Conservation (phyloP, 2,329 filamentous ascomycete genomes). For the Cercospora sp. region DNA sequence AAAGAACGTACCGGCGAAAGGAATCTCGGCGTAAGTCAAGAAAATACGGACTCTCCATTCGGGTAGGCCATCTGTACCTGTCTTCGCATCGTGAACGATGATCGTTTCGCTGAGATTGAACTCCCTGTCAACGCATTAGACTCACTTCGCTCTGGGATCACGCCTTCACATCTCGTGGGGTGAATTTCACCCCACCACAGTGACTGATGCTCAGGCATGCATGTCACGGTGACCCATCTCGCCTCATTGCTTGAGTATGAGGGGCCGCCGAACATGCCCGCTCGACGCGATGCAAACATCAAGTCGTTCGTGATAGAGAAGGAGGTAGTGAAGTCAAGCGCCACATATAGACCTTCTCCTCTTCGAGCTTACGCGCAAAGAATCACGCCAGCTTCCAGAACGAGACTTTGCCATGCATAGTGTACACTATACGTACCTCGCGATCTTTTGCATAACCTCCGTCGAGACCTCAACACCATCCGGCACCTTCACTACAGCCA, state of each 20-base stretch:
- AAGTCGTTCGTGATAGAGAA: background rate
- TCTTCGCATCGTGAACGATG: conserved; percentile 49
- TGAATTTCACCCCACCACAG: no score
- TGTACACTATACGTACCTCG: conserved; percentile 32
- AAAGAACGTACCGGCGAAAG: conserved; percentile 48
- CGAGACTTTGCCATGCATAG: background rate
- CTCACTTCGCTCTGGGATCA: background rate
- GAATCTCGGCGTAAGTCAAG: conserved; percentile 52
- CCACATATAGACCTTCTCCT: background rate
- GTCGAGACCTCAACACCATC: conserved; percentile 43
- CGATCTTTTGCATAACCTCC: conserved; percentile 55
- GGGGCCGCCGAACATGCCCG: background rate
- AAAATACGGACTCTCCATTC: conserved; percentile 57
- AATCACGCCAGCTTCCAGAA: background rate
- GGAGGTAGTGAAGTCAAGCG: background rate
- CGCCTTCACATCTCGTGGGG: background rate
- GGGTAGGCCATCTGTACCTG: conserved; percentile 23
- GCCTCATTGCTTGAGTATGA: background rate
- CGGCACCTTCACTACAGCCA: conserved; percentile 56
- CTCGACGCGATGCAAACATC: background rate
- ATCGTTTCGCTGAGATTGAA: conserved; percentile 62
- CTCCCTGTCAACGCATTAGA: conserved; percentile 39
- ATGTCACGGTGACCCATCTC: background rate
- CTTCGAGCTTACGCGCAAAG: background rate
- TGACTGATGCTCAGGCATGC: background rate